Evolutionary conservation across 2,329 filamentous ascomycete genomes (phyloP).

Genomic region (Claviceps sorghi): DNA sequence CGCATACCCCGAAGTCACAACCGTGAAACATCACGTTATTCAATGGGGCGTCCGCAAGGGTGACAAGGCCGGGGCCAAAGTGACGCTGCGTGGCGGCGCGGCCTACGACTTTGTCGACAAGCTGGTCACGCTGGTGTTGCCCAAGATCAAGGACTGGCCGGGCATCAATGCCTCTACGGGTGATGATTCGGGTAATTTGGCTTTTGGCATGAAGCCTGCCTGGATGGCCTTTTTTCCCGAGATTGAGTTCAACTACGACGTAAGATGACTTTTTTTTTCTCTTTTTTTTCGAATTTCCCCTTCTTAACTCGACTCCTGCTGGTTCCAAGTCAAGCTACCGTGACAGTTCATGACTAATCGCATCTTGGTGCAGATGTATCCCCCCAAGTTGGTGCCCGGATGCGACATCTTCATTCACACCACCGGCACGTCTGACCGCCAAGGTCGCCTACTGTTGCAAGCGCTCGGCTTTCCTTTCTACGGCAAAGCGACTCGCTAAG

Average conservation of each 20-base stretch:
- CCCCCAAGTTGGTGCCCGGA: constrained; percentile 63
- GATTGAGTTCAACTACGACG: constrained; percentile 87
- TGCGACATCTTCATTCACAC: constrained; percentile 75
- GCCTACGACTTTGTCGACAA: constrained; percentile 89
- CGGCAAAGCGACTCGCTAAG: constrained; percentile 45
- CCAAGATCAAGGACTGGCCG: constrained; percentile 90
- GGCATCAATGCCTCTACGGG: constrained; percentile 54
- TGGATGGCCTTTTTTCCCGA: constrained; percentile 80
- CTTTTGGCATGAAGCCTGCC: constrained; percentile 62
- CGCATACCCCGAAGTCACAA: constrained; percentile 54
- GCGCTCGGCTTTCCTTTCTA: constrained; percentile 51
- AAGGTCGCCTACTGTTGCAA: constrained; percentile 57
- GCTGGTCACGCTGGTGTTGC: constrained; percentile 76
- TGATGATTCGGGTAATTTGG: constrained; percentile 77
- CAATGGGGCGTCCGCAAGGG: constrained; percentile 62
- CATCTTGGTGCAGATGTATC: constrained; percentile 34
- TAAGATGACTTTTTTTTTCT: constrained; percentile 32
- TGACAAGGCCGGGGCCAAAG: constrained; percentile 61
- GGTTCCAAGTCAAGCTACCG: background rate
- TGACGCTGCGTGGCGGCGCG: constrained; percentile 60
- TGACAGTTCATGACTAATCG: background rate
- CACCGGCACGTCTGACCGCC: constrained; percentile 68
- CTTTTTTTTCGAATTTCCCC: background rate
- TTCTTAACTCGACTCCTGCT: no score
- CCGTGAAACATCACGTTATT: constrained; percentile 53